Conservation (phyloP, 805 yeast genomes). For the Spathaspora passalidarum region DNA sequence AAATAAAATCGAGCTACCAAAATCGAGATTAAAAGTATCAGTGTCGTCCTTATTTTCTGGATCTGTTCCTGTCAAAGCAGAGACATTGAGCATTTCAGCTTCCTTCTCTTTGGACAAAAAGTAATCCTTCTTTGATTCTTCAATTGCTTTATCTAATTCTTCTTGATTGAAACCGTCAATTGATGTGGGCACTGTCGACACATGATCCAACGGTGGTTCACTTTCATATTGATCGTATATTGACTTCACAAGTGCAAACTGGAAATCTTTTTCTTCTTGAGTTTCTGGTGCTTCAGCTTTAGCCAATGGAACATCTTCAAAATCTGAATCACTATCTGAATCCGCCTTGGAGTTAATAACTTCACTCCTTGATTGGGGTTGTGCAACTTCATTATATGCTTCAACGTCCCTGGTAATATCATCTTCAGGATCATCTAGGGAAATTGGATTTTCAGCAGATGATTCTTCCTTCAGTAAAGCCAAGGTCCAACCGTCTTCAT, state of each 20-base stretch:
- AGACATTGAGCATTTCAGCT: neutral
- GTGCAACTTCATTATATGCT: conserved; percentile 1
- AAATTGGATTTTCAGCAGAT: conserved; percentile 34
- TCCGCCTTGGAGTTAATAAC: conserved; percentile 2
- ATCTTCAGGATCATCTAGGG: conserved; percentile 27
- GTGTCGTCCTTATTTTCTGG: neutral
- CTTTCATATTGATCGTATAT: conserved; percentile 30
- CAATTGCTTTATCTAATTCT: conserved; percentile 47
- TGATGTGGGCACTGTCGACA: no score
- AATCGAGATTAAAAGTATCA: conserved; percentile 5
- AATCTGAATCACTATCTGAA: conserved; percentile 26
- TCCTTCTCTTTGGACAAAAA: conserved; percentile 23
- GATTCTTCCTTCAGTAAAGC: conserved; percentile 45
- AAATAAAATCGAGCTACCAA: conserved; percentile 22
- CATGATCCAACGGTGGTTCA: conserved; percentile 2
- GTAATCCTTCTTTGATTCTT: conserved; percentile 44
- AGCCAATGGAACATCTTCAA: conserved; percentile 60
- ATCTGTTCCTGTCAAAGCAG: neutral
- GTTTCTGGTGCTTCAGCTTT: conserved; percentile 19
- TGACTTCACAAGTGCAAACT: conserved; percentile 33
- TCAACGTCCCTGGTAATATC: conserved; percentile 1
- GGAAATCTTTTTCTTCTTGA: conserved; percentile 24
- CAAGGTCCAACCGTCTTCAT: conserved; percentile 81
- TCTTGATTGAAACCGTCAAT: conserved; percentile 24
- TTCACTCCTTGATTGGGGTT: neutral